These are phyloP conservation scores for Symbiodinium pilosum DNA, from an alignment of 73 alveolate genomes.

Conservation along the genomic window DNA sequence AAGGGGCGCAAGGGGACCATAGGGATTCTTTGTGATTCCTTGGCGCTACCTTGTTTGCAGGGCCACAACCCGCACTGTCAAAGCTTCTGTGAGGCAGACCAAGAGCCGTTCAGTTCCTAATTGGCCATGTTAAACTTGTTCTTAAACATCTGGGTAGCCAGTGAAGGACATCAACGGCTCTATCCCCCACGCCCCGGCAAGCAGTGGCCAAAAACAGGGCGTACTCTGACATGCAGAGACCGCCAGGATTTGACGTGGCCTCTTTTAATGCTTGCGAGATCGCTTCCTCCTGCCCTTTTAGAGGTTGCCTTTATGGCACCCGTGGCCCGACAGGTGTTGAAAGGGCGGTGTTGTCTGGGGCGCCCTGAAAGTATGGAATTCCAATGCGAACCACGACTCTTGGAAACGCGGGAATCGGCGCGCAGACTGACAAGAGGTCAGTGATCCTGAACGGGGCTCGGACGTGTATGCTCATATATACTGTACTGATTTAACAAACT, in stretches of 20 bases:
- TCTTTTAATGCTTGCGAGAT: not conserved
- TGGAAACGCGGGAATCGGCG: not conserved
- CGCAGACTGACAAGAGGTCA: not conserved
- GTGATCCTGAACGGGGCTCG: not conserved
- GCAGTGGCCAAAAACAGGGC: not conserved
- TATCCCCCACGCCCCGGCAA: not conserved
- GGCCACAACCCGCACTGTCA: not conserved
- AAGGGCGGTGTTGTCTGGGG: not conserved
- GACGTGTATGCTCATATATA: not conserved
- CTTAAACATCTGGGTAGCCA: not conserved
- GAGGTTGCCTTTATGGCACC: not conserved
- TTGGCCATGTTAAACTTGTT: not conserved
- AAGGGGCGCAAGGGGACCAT: too few relatives aligned
- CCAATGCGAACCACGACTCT: not conserved
- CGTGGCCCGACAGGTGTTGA: slow-evolving; percentile 1
- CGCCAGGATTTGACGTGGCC: not conserved
- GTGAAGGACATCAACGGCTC: not conserved
- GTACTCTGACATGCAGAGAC: not conserved
- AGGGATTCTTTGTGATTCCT: too few relatives aligned
- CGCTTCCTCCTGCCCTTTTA: not conserved
- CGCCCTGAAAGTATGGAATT: not conserved
- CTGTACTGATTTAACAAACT: not conserved
- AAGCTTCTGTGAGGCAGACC: not conserved
- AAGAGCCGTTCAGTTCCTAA: not conserved
- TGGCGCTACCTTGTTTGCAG: not conserved